A percentile compares a stretch with the other conserved stretches of the same genome.
phyloP scores from a whole-genome alignment of 805 yeast genomes.

The Candida silvicultrix region DNA sequence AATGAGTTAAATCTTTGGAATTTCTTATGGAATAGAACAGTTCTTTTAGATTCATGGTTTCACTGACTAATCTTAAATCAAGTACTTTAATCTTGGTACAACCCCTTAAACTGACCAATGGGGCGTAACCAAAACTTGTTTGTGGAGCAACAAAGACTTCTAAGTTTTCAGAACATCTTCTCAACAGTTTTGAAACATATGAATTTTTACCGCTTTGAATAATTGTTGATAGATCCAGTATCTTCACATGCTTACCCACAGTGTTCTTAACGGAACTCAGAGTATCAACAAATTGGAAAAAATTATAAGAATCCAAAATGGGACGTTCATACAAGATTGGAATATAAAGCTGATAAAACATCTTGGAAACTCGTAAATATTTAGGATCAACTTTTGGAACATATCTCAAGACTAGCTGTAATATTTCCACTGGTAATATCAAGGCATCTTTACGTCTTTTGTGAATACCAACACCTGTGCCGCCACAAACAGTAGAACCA shows the following conservation, averaged over 20 bases:
- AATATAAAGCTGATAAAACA: constrained; percentile 54
- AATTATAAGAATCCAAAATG: constrained; percentile 56
- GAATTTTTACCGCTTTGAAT: constrained; percentile 92
- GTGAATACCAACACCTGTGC: constrained; percentile 2
- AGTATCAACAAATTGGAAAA: constrained; percentile 65
- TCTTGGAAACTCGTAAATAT: constrained; percentile 52
- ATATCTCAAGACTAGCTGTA: constrained; percentile 22
- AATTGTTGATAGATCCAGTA: constrained; percentile 69
- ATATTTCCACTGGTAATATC: constrained; percentile 24
- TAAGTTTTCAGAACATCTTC: constrained; percentile 65
- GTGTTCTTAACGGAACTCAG: constrained; percentile 44
- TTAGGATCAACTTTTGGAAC: constrained; percentile 35
- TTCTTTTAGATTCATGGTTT: constrained; percentile 78
- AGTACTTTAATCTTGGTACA: constrained; percentile 60
- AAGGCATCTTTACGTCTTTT: no score
- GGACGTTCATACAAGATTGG: constrained; percentile 67
- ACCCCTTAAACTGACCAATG: constrained; percentile 70
- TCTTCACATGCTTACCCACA: constrained; percentile 51
- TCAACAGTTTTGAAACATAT: constrained; percentile 71
- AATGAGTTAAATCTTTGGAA: constrained; percentile 56
- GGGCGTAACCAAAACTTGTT: constrained; percentile 89
- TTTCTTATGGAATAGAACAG: constrained; percentile 68
- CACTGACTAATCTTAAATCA: constrained; percentile 83
- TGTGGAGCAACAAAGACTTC: constrained; percentile 84
- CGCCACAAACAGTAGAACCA: background rate